Base-by-base conservation (phyloP, 2,329 filamentous ascomycete species). In the Scedosporium minutisporum region DNA sequence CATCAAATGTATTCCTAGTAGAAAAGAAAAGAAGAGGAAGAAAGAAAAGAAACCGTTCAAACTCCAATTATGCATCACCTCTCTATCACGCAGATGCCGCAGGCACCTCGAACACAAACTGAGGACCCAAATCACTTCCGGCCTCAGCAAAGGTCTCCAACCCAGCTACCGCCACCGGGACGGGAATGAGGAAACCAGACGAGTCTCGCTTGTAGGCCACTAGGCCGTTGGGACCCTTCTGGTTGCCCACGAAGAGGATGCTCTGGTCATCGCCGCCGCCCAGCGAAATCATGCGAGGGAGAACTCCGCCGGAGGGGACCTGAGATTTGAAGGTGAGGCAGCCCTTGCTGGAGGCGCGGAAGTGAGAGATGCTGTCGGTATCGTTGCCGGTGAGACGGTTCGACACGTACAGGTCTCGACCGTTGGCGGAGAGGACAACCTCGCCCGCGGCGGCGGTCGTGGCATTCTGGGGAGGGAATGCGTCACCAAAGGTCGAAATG, bases 311-410 rank as follows among this genome's bases (percentile, higher is more conserved):
- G 0, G 73, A 73, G 14, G 71, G 69, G 58, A 75, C 68, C 21
- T 70, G 66, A 60, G 73, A 71, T 27, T 66, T 68, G 61, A 74
- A 75, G 48, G 69, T 65, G 61, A 80, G 72, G 7, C 64, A 70
- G 38, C 65, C 60, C 33, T 64, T 62, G 58, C 71, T 27, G n/a
- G 18, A 68, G 51, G 77, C 65, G 66, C 70, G 69, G 68, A 82
- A 81, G 69, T 78, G 77, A 5, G 78, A 74, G 67, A 83, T 76
- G 67, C 71, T 78, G 71, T 83, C 81, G 7, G 75, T 76, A 3
- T 65, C 66, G 42, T 75, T 74, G 61, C 77, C 79, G 1, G 74
- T 77, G 27, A 81, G 65, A 3, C 81, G 78, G 74, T 83, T 83
- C 44, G 79, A 79, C 61, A 82, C 74, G 70, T 82, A 82, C 18